Conservation (phyloP, 371 early-diverging fungal species). For the Apophysomyces variabilis region DNA sequence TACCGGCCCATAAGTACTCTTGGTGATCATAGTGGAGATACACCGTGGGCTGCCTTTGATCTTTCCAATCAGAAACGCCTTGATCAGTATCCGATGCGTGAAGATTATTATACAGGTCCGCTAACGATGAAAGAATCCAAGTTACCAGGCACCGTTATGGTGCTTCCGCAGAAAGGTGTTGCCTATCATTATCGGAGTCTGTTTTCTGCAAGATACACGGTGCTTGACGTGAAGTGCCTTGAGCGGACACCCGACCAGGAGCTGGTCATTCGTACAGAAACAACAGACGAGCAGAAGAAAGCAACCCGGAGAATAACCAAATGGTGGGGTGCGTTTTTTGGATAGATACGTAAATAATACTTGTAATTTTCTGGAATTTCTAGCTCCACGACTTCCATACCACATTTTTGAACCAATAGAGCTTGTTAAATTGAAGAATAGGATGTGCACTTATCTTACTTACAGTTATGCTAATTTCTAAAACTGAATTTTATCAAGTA, state of each 20-base stretch:
- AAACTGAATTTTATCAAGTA: too few relatives aligned
- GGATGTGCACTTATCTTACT: too few relatives aligned
- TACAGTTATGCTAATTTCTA: too few relatives aligned
- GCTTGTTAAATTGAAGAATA: too few relatives aligned
- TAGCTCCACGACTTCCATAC: too few relatives aligned
- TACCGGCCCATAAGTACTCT: constrained; percentile 19
- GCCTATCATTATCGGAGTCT: constrained; percentile 26
- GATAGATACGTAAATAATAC: background rate
- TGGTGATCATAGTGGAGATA: background rate
- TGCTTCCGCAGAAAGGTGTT: constrained; percentile 17
- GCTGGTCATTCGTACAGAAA: constrained; percentile 21
- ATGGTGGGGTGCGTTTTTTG: background rate
- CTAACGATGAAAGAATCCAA: constrained; percentile 18
- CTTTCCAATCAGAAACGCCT: constrained; percentile 18
- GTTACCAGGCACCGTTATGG: constrained; percentile 23
- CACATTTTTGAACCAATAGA: background rate
- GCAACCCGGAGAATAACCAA: background rate
- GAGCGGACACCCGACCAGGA: constrained; percentile 17
- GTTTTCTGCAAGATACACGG: constrained; percentile 16
- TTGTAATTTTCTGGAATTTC: too few relatives aligned
- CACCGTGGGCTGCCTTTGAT: constrained; percentile 28
- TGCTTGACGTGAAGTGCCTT: constrained; percentile 21
- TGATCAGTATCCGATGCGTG: constrained; percentile 9
- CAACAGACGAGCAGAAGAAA: background rate
- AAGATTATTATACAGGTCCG: background rate